Percentiles rank a stretch among this genome's conserved stretches.
phyloP scores from a whole-genome alignment of 2,329 filamentous ascomycete species.

The Emmonsia crescens region DNA sequence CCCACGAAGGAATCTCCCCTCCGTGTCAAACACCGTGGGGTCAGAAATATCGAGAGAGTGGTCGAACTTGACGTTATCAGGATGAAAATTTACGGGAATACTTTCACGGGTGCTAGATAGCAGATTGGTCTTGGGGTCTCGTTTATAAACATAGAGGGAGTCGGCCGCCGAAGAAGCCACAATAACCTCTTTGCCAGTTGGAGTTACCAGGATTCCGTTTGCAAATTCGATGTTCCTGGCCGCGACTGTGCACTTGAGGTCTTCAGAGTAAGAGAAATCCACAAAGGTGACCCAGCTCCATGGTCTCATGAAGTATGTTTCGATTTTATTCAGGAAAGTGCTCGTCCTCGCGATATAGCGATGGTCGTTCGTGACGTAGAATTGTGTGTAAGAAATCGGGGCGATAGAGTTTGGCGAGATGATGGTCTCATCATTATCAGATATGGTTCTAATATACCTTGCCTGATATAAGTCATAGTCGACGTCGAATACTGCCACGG shows the following conservation, averaged over 20 bases:
- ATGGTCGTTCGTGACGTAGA: constrained; percentile 15
- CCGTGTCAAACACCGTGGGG: constrained; percentile 10
- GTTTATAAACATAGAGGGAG: constrained; percentile 10
- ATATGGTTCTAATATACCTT: constrained; percentile 10
- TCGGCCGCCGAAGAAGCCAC: constrained; percentile 11
- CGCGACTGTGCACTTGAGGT: constrained; percentile 8
- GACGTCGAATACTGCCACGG: constrained; percentile 12
- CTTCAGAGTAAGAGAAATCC: constrained; percentile 6
- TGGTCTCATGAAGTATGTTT: constrained; percentile 9
- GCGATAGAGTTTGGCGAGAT: constrained; percentile 12
- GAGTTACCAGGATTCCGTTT: constrained; percentile 13
- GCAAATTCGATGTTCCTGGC: constrained; percentile 11
- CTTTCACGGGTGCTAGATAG: constrained; percentile 9
- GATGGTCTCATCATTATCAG: constrained; percentile 10
- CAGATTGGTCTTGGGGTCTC: constrained; percentile 9
- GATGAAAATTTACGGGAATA: constrained; percentile 11
- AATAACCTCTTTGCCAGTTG: constrained; percentile 12
- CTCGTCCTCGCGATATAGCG: constrained; percentile 9
- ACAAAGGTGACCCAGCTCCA: constrained; percentile 13
- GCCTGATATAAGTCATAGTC: constrained; percentile 12
- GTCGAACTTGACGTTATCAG: constrained; percentile 13
- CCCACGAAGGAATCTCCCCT: constrained; percentile 12
- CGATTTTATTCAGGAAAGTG: constrained; percentile 9
- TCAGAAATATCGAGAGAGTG: constrained; percentile 10
- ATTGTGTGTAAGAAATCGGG: constrained; percentile 12